These are phyloP conservation scores for Geum urbanum DNA, from an alignment of 306 rosid species.

Conservation along the genomic window DNA sequence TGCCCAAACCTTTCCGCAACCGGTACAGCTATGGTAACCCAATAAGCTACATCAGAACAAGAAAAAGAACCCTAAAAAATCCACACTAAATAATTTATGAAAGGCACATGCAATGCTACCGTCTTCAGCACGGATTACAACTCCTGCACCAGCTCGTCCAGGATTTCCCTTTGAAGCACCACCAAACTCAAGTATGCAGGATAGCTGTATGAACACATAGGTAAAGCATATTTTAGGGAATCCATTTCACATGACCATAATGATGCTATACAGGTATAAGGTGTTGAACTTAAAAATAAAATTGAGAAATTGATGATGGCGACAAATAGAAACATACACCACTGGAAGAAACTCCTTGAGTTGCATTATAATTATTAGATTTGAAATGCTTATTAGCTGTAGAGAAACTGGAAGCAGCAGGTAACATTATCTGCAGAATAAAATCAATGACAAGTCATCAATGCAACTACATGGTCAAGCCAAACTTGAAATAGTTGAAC, in stretches of 20 bases:
- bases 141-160: conserved; percentile 92
- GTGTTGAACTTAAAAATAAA: not conserved
- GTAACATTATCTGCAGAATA: conserved; percentile 25
- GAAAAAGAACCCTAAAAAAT: not conserved
- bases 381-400: conserved; percentile 21
- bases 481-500: not conserved
- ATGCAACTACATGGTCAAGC: conserved; percentile 8
- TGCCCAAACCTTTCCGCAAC: conserved; percentile 76
- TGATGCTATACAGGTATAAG: not conserved
- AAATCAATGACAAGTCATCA: not conserved
- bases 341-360: conserved; percentile 22
- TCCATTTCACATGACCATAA: not conserved
- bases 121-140: conserved; percentile 67
- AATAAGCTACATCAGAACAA: conserved; percentile 14
- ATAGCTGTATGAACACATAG: conserved; percentile 38
- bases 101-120: conserved; percentile 53
- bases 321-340: conserved; percentile 42
- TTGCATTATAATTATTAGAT: conserved; percentile 17
- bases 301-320: not conserved
- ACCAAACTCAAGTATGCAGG: conserved; percentile 70
- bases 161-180: conserved; percentile 98
- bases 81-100: conserved; percentile 4
- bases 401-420: conserved; percentile 24
- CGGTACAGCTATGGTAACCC: conserved; percentile 47
- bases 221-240: conserved; percentile 6